Evolutionary conservation across 108 stramenopile species (phyloP).

Genomic region (Fragilariopsis cylindrus): DNA sequence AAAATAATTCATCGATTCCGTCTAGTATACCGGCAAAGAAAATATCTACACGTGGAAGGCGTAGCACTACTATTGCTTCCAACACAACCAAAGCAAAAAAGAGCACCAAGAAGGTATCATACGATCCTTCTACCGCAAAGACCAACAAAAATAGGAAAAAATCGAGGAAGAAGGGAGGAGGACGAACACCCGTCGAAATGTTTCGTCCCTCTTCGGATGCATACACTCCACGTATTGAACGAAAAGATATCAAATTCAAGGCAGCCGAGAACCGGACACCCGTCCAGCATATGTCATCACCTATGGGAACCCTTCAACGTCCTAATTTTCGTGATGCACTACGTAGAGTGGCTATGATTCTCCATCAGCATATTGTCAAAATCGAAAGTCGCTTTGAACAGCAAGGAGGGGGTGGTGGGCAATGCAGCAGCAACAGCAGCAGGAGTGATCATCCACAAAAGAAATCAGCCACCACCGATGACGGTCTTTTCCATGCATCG

Average conservation of each 20-base stretch:
- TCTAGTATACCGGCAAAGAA: too few relatives aligned
- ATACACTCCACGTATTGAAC: conserved; percentile 83
- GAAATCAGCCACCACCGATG: conserved; percentile 9
- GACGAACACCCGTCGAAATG: conserved; percentile 34
- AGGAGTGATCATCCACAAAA: background rate
- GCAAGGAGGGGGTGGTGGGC: conserved; percentile 27
- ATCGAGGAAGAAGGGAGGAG: background rate
- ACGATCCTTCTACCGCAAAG: background rate
- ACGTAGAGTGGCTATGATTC: conserved; percentile 85
- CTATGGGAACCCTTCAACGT: conserved; percentile 81
- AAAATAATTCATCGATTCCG: too few relatives aligned
- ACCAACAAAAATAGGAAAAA: conserved; percentile 14
- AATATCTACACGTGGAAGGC: background rate
- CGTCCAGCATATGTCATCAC: conserved; percentile 59
- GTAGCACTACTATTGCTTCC: background rate
- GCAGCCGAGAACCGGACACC: conserved; percentile 64
- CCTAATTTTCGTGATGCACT: conserved; percentile 91
- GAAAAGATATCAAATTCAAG: conserved; percentile 70
- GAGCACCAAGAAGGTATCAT: conserved; percentile 18
- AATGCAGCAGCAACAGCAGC: background rate
- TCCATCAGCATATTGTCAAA: conserved; percentile 87
- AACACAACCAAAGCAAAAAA: conserved; percentile 14
- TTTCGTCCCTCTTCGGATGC: conserved; percentile 87
- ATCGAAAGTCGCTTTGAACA: conserved; percentile 77
- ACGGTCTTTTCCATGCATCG: conserved; percentile 58